Conservation (phyloP, 345 rosid species). For the Gossypium arboreum region DNA sequence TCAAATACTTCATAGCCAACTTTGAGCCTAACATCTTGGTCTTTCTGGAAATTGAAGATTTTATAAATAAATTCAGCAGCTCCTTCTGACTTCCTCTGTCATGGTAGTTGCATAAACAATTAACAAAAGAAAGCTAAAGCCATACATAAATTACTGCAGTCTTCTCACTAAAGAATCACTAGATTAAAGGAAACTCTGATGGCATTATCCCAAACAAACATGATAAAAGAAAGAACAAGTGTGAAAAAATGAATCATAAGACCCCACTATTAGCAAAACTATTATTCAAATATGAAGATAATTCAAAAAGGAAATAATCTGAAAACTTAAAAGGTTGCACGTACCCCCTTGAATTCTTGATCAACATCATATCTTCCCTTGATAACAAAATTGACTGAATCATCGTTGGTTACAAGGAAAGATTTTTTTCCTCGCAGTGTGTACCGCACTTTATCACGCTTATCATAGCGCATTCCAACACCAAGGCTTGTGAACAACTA, state of each 20-base stretch:
- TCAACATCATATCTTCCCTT: constrained; percentile 74
- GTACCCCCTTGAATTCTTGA: constrained; percentile 69
- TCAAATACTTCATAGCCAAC: constrained; percentile 70
- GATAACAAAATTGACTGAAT: constrained; percentile 50
- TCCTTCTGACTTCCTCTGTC: constrained; percentile 73
- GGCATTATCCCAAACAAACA: neutral
- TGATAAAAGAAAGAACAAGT: neutral
- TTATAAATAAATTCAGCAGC: constrained; percentile 81
- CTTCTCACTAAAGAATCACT: neutral
- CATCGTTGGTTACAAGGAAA: constrained; percentile 54
- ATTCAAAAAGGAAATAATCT: neutral
- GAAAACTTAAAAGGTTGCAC: neutral
- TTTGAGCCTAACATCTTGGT: constrained; percentile 80
- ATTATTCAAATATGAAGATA: neutral
- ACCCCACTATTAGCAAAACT: neutral
- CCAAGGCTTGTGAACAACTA: constrained; percentile 65
- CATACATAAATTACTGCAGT: neutral
- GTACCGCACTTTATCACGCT: constrained; percentile 61
- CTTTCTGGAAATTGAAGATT: constrained; percentile 62
- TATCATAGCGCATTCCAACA: constrained; percentile 67
- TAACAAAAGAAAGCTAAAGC: neutral
- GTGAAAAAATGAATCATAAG: neutral
- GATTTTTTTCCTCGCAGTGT: constrained; percentile 63
- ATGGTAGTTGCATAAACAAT: constrained; percentile 11
- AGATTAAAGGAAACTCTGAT: neutral